Evolutionary conservation across 2,329 filamentous ascomycete genomes (phyloP).

Genomic region (Hypoxylon sp.): DNA sequence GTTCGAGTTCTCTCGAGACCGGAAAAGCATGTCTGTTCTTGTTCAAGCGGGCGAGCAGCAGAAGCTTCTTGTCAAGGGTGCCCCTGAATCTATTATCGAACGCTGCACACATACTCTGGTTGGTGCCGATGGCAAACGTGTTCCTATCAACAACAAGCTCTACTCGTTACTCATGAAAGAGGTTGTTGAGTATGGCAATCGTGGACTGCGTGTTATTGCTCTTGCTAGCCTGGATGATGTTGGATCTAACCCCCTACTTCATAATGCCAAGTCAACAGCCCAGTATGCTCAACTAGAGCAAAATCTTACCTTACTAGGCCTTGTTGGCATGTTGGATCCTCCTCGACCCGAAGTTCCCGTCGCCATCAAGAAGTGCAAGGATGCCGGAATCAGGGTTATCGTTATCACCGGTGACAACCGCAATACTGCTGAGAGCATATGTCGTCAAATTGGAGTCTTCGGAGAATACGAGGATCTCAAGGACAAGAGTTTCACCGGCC

Average conservation of each 20-base stretch:
- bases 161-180: constrained; percentile 80
- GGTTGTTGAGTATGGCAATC: constrained; percentile 90
- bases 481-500: constrained; percentile 95
- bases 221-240: constrained; percentile 88
- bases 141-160: constrained; percentile 79
- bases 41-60: constrained; percentile 79
- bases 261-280: constrained; percentile 82
- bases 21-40: constrained; percentile 99
- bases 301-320: constrained; percentile 92
- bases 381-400: constrained; percentile 95
- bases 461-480: constrained; percentile 82
- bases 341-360: constrained; percentile 90
- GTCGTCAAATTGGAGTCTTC: constrained; percentile 96
- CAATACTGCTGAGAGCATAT: constrained; percentile 97
- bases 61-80: constrained; percentile 94
- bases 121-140: constrained; percentile 83
- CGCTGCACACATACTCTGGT: constrained; percentile 87
- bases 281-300: constrained; percentile 93
- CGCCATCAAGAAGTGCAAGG: constrained; percentile 90
- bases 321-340: constrained; percentile 97
- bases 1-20: constrained; percentile 96
- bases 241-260: constrained; percentile 76
- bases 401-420: constrained; percentile 99
- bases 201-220: constrained; percentile 93
- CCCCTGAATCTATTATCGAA: constrained; percentile 93